These are phyloP conservation scores for Cytospora piceicola DNA, from an alignment of 2,329 filamentous ascomycete species.

Conservation along the genomic window DNA sequence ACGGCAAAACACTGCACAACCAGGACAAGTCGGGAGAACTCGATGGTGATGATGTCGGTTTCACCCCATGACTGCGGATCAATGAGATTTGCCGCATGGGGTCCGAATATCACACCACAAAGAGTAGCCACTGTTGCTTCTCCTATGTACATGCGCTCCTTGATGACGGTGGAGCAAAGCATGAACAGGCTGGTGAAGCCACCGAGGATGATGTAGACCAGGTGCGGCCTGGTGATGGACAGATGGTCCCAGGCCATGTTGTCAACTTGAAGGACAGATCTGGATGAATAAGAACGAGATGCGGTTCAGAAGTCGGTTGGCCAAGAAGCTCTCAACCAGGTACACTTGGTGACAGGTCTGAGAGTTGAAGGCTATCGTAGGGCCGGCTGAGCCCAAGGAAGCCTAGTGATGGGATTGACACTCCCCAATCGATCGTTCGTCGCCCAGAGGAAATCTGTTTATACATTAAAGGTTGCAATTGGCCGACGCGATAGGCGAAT, in stretches of 20 bases:
- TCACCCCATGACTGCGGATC: slow-evolving; percentile 78
- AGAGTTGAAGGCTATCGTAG: slow-evolving; percentile 8
- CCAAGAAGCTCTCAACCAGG: not conserved
- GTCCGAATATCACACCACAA: slow-evolving; percentile 87
- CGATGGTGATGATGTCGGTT: slow-evolving; percentile 82
- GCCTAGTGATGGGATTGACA: slow-evolving; percentile 24
- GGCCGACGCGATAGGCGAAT: not conserved
- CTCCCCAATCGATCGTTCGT: slow-evolving; percentile 37
- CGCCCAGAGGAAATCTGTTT: slow-evolving; percentile 28
- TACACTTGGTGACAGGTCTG: not conserved
- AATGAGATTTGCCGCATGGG: slow-evolving; percentile 80
- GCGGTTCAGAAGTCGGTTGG: not conserved
- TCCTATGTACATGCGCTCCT: slow-evolving; percentile 97
- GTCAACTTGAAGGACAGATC: slow-evolving; percentile 22
- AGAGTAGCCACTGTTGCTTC: slow-evolving; percentile 94
- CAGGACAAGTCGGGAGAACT: slow-evolving; percentile 86
- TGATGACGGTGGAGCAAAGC: slow-evolving; percentile 96
- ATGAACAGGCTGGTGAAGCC: slow-evolving; percentile 98
- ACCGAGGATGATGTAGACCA: slow-evolving; percentile 98
- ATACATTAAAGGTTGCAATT: slow-evolving; percentile 34
- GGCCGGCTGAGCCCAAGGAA: slow-evolving; percentile 5
- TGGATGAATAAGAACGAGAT: not conserved
- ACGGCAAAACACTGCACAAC: slow-evolving; percentile 93
- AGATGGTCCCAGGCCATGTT: slow-evolving; percentile 80
- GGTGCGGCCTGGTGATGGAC: slow-evolving; percentile 87